A percentile compares a stretch with the other conserved stretches of the same genome.
Evolutionary conservation across 2,329 filamentous ascomycete species (phyloP).

Genomic region (Epichloe hybrida): DNA sequence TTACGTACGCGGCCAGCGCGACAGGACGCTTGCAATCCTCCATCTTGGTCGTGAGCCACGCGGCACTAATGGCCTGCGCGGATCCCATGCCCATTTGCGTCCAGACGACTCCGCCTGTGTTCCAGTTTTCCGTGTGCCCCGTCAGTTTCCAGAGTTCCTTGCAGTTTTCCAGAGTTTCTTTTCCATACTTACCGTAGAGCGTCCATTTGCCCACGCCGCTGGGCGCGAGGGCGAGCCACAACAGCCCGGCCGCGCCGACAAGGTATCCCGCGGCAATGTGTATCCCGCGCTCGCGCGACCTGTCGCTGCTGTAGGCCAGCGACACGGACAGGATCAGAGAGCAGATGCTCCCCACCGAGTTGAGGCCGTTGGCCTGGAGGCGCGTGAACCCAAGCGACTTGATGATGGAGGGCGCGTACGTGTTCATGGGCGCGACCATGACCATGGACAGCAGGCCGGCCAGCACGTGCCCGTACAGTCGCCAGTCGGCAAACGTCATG

Average conservation of each 20-base stretch:
- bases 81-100: constrained; percentile 20
- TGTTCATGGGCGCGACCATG: constrained; percentile 19
- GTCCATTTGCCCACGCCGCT: constrained; percentile 12
- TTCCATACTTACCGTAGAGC: constrained; percentile 11
- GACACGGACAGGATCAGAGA: constrained; percentile 14
- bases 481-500: constrained; percentile 16
- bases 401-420: constrained; percentile 18
- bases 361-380: constrained; percentile 17
- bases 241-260: constrained; percentile 13
- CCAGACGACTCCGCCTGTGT: constrained; percentile 16
- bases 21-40: constrained; percentile 16
- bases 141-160: no score
- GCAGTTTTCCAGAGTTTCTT: no score
- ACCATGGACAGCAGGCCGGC: constrained; percentile 16
- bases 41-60: constrained; percentile 18
- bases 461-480: constrained; percentile 16
- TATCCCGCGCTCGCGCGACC: constrained; percentile 14
- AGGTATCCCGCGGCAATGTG: constrained; percentile 16
- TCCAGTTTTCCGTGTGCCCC: neutral
- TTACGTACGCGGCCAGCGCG: constrained; percentile 17
- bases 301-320: constrained; percentile 16
- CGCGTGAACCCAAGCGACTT: constrained; percentile 15
- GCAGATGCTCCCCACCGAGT: constrained; percentile 15
- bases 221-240: constrained; percentile 16
- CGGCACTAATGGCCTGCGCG: constrained; percentile 17